Percentiles rank a stretch among this genome's conserved stretches.
Conservation (phyloP, 768 basidiomycete species). For the Holtermannia corniformis region DNA sequence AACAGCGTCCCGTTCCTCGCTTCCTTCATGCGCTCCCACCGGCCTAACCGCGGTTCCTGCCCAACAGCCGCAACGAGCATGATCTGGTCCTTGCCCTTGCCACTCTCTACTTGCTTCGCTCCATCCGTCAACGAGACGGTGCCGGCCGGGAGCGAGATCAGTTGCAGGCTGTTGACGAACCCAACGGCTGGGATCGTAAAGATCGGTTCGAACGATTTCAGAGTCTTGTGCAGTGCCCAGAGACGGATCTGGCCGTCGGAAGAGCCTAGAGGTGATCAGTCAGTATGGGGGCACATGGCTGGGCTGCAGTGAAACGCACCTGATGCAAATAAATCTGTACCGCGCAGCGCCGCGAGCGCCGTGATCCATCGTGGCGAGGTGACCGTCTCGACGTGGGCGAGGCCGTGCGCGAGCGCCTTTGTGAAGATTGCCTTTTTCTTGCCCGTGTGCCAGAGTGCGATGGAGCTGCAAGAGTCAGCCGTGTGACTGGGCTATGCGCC, state of each 20-base stretch:
- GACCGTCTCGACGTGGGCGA: constrained; percentile 62
- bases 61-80: constrained; percentile 70
- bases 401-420: constrained; percentile 74
- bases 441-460: constrained; percentile 78
- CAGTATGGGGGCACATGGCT: neutral
- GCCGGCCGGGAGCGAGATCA: constrained; percentile 51
- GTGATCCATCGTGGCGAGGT: constrained; percentile 86
- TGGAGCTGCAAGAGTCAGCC: constrained; percentile 53
- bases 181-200: constrained; percentile 62
- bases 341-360: constrained; percentile 66
- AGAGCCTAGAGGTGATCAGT: constrained; percentile 54
- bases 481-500: neutral
- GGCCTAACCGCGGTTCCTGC: constrained; percentile 78
- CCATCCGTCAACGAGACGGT: constrained; percentile 43
- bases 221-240: constrained; percentile 75
- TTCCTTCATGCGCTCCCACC: constrained; percentile 73
- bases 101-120: constrained; percentile 2
- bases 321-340: constrained; percentile 83
- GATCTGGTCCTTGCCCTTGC: constrained; percentile 34
- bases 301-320: constrained; percentile 48
- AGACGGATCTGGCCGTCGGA: constrained; percentile 84
- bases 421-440: constrained; percentile 95
- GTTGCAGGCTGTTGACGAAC: constrained; percentile 80
- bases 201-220: constrained; percentile 61
- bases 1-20: constrained; percentile 65